Conservation (phyloP, 2,329 filamentous ascomycete genomes). For the Colletotrichum sidae region DNA sequence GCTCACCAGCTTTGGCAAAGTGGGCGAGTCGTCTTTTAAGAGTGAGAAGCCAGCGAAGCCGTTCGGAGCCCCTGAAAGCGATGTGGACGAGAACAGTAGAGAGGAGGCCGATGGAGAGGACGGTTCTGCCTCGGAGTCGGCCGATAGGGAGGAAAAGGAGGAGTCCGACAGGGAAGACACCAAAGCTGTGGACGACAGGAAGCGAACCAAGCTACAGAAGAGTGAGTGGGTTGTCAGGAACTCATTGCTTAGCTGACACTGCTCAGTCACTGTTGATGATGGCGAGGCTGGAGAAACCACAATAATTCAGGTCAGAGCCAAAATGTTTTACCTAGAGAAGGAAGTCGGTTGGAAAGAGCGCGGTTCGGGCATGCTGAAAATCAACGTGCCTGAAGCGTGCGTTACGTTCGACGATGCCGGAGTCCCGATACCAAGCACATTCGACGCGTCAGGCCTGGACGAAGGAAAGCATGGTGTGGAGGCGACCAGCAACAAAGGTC, state of each 20-base stretch:
- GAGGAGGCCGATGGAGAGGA: constrained; percentile 53
- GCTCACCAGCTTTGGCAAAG: constrained; percentile 77
- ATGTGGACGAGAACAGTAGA: constrained; percentile 64
- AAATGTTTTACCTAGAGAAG: constrained; percentile 84
- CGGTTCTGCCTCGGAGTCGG: constrained; percentile 47
- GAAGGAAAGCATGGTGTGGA: constrained; percentile 49
- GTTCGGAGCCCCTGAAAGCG: constrained; percentile 81
- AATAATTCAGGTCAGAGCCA: constrained; percentile 80
- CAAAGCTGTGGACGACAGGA: constrained; percentile 69
- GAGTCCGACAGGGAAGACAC: constrained; percentile 66
- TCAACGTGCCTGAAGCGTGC: constrained; percentile 77
- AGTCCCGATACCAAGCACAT: constrained; percentile 61
- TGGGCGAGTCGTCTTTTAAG: constrained; percentile 62
- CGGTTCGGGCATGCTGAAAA: constrained; percentile 83
- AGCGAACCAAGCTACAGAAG: constrained; percentile 75
- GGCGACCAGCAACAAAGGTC: constrained; percentile 37
- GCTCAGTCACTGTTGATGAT: constrained; percentile 77
- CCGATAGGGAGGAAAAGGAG: constrained; percentile 61
- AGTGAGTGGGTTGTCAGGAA: constrained; percentile 61
- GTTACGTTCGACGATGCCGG: constrained; percentile 67
- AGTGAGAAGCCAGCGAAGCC: constrained; percentile 74
- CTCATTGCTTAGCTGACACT: constrained; percentile 42
- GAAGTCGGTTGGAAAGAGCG: constrained; percentile 88
- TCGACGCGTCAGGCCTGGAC: constrained; percentile 65
- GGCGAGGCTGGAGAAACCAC: constrained; percentile 88